Conservation (phyloP, 2,329 filamentous ascomycete species). For the Didymella arachidicola region DNA sequence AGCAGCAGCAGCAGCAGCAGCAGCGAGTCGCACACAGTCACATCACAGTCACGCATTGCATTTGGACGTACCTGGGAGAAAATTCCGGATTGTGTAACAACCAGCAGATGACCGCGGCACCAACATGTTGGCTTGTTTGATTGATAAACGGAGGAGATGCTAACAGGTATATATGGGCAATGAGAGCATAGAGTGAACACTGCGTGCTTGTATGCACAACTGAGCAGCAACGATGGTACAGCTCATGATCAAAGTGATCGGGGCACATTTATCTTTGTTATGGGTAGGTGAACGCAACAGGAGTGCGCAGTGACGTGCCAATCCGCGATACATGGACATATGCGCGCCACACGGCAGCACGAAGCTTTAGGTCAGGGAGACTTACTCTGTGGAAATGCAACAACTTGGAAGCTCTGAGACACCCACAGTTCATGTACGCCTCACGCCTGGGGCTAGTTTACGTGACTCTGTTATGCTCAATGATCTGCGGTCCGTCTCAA, state of each 20-base stretch:
- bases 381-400: no score
- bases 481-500: no score
- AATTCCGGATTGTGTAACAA: background rate
- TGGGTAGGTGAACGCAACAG: background rate
- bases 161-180: background rate
- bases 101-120: background rate
- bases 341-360: no score
- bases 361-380: no score
- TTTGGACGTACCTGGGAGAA: background rate
- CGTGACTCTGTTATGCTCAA: no score
- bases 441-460: no score
- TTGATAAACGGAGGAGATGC: background rate
- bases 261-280: no score
- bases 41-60: background rate
- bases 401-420: no score
- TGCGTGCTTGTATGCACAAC: background rate
- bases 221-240: background rate
- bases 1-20: background rate
- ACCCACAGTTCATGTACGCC: no score
- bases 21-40: background rate
- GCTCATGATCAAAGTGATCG: background rate
- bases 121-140: background rate
- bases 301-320: background rate
- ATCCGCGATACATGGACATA: background rate
- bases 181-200: background rate